phyloP scores from a whole-genome alignment of 805 yeast species.

The Yamadazyma sp. region DNA sequence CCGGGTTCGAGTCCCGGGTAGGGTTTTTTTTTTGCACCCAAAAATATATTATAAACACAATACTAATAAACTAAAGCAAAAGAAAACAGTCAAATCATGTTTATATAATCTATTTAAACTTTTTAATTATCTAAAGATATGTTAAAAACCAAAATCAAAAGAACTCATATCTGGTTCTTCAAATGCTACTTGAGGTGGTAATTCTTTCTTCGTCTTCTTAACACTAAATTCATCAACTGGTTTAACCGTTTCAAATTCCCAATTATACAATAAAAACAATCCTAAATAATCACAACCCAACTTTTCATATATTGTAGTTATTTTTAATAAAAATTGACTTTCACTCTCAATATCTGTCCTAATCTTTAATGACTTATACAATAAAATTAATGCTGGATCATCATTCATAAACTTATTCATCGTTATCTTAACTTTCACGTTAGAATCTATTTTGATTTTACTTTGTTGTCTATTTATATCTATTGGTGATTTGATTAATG shows the following conservation, averaged over 20 bases:
- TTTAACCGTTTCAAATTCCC: constrained; percentile 40
- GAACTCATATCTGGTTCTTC: constrained; percentile 78
- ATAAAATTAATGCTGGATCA: constrained; percentile 75
- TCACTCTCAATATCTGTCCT: constrained; percentile 48
- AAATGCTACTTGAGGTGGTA: constrained; percentile 54
- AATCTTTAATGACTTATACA: constrained; percentile 60
- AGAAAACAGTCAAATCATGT: no score
- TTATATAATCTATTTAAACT: not conserved
- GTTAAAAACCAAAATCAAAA: constrained; percentile 46
- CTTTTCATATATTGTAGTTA: constrained; percentile 64
- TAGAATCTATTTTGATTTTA: constrained; percentile 18
- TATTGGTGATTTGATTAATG: constrained; percentile 57
- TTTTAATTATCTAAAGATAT: not conserved
- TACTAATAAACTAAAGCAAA: no score
- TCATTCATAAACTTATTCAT: constrained; percentile 50
- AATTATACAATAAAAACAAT: constrained; percentile 56
- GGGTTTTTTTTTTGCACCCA: constrained; percentile 19
- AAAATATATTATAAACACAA: not conserved
- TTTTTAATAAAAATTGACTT: constrained; percentile 57
- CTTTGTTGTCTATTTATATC: constrained; percentile 22
- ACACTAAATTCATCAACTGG: constrained; percentile 2
- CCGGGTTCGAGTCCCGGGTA: constrained; percentile 44
- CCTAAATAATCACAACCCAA: constrained; percentile 92
- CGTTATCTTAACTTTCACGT: constrained; percentile 13
- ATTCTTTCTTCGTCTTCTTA: constrained; percentile 2